Conservation (phyloP, 192 early-diverging fungal genomes). For the Backusella psychrophila region DNA sequence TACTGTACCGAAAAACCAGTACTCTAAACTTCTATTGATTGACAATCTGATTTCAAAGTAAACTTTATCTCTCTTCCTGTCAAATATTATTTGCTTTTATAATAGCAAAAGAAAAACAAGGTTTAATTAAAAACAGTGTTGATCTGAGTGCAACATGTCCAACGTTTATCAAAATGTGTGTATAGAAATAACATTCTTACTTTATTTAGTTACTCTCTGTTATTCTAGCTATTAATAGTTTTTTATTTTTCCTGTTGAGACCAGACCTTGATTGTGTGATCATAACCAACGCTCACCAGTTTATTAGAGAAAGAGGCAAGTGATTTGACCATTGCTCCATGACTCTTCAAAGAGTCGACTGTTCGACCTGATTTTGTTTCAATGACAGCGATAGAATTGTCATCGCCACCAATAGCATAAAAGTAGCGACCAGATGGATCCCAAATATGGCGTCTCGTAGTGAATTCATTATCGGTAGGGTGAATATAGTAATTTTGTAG, state of each 20-base stretch:
- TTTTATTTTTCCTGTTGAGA: neutral
- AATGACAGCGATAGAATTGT: constrained; percentile 49
- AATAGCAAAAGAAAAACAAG: neutral
- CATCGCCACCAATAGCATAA: constrained; percentile 63
- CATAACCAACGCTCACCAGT: constrained; percentile 58
- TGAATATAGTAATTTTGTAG: constrained; percentile 61
- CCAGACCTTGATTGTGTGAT: constrained; percentile 59
- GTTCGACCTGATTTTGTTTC: constrained; percentile 48
- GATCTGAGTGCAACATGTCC: neutral
- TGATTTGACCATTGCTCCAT: constrained; percentile 50
- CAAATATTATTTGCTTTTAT: neutral
- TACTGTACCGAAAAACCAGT: no score
- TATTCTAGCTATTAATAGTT: neutral
- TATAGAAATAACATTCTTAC: neutral
- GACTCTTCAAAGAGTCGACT: constrained; percentile 52
- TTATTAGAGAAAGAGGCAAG: constrained; percentile 42
- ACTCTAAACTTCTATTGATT: no score
- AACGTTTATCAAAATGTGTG: neutral
- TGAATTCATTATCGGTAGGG: constrained; percentile 52
- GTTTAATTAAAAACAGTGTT: neutral
- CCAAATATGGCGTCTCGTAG: constrained; percentile 65
- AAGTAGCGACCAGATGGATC: constrained; percentile 58
- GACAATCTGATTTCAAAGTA: no score
- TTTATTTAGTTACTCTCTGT: neutral
- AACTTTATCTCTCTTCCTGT: neutral